Percentiles rank a stretch among this genome's conserved stretches.
These are phyloP conservation scores for Starmerella sp. DNA, from an alignment of 805 yeast species.

Conservation along the genomic window DNA sequence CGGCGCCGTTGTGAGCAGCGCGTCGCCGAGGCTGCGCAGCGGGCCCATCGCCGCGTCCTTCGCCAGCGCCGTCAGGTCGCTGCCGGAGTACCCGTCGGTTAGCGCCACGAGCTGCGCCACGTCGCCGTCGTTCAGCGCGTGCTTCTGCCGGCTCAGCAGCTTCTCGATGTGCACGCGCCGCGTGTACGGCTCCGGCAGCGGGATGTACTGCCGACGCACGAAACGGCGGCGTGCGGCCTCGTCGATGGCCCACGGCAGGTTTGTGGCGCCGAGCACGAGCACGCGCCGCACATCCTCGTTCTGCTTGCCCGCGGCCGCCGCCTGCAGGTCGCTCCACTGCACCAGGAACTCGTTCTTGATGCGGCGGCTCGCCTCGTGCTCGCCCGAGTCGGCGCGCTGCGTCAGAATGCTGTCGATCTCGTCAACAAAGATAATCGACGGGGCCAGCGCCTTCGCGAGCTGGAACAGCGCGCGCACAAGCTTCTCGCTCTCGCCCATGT, in stretches of 20 bases:
- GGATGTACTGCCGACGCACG: conserved; percentile 84
- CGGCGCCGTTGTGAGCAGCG: conserved; percentile 53
- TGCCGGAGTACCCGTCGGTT: conserved; percentile 82
- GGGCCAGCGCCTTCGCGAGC: conserved; percentile 74
- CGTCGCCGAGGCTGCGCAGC: conserved; percentile 76
- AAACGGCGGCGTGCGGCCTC: conserved; percentile 94
- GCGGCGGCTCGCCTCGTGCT: conserved; percentile 78
- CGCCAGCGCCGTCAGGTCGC: conserved; percentile 85
- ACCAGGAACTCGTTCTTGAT: conserved; percentile 87
- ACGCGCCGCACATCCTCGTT: conserved; percentile 53
- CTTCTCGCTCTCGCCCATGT: conserved; percentile 85
- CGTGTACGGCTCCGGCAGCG: conserved; percentile 81
- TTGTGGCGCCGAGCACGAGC: conserved; percentile 86
- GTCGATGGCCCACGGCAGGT: conserved; percentile 90
- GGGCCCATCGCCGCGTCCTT: conserved; percentile 99
- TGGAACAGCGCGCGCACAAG: conserved; percentile 78
- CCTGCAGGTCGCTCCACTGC: conserved; percentile 87
- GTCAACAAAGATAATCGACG: conserved; percentile 89
- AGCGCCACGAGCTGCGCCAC: conserved; percentile 46
- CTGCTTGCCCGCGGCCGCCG: conserved; percentile 72
- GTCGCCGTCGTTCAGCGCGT: conserved; percentile 55
- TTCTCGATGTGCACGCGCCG: conserved; percentile 58
- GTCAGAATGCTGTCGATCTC: conserved; percentile 88
- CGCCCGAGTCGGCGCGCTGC: conserved; percentile 62
- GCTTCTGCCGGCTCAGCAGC: conserved; percentile 59